These are phyloP conservation scores for Candida xyloterini DNA, from an alignment of 805 yeast species.

Conservation along the genomic window DNA sequence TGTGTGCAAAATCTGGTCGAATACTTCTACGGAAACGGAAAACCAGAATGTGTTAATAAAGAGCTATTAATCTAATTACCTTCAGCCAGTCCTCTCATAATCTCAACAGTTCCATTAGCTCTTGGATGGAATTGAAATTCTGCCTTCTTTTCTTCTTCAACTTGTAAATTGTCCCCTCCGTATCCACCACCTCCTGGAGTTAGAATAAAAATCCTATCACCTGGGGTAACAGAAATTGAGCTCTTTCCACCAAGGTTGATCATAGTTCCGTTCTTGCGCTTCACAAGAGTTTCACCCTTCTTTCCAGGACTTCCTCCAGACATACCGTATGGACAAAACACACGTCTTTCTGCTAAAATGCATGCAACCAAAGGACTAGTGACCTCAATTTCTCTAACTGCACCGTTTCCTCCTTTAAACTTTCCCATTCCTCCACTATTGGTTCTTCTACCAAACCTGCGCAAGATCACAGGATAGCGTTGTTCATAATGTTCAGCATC, in stretches of 20 bases:
- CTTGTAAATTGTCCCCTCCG: slow-evolving; percentile 23
- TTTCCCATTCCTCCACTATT: slow-evolving; percentile 47
- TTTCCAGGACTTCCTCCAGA: slow-evolving; percentile 43
- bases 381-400: slow-evolving; percentile 25
- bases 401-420: slow-evolving; percentile 48
- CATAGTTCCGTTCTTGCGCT: slow-evolving; percentile 13
- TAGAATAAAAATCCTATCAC: slow-evolving; percentile 26
- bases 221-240: slow-evolving; percentile 22
- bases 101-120: slow-evolving; percentile 17
- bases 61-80: slow-evolving; percentile 3
- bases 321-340: slow-evolving; percentile 44
- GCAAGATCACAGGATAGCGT: slow-evolving; percentile 47
- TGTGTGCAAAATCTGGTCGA: slow-evolving; percentile 38
- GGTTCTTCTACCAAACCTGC: slow-evolving; percentile 39
- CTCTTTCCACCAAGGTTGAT: slow-evolving; percentile 30
- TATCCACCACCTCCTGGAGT: slow-evolving; percentile 36
- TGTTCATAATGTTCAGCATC: slow-evolving; percentile 52
- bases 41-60: slow-evolving; percentile 28
- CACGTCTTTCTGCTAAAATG: slow-evolving; percentile 42
- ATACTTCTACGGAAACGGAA: slow-evolving; percentile 35
- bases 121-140: slow-evolving; percentile 10
- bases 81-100: slow-evolving; percentile 12
- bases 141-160: background rate
- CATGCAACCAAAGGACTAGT: slow-evolving; percentile 12
- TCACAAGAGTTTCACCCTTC: slow-evolving; percentile 35